Evolutionary conservation across 2,329 filamentous ascomycete genomes (phyloP).

Genomic region (Diplodia intermedia): DNA sequence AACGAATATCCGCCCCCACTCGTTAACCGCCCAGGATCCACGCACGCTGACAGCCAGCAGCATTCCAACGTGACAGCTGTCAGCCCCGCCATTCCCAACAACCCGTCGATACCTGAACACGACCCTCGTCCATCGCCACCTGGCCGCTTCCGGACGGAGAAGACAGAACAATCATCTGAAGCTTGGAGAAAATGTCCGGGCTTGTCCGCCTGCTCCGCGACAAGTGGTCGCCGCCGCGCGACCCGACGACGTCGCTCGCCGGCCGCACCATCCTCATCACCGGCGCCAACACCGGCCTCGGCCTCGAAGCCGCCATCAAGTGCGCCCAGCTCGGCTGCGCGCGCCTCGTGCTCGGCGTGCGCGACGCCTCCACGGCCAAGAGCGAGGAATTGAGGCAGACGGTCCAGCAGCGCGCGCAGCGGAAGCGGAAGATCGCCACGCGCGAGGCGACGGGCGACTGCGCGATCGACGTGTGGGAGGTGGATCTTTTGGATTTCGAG

Average conservation of each 20-base stretch:
- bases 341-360: constrained; percentile 56
- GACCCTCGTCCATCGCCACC: too few species aligned
- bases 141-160: too few species aligned
- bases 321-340: constrained; percentile 50
- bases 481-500: constrained; percentile 53
- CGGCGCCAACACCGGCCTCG: constrained; percentile 57
- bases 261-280: constrained; percentile 56
- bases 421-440: constrained; percentile 5
- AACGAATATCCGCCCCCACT: too few species aligned
- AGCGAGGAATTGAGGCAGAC: constrained; percentile 48
- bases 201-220: constrained; percentile 26
- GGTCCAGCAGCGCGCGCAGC: constrained; percentile 4
- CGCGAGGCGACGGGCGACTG: constrained; percentile 31
- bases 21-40: too few species aligned
- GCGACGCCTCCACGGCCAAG: constrained; percentile 50
- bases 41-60: too few species aligned
- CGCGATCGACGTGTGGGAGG: constrained; percentile 54
- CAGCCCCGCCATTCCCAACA: too few species aligned
- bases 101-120: too few species aligned
- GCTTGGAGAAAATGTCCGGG: background rate
- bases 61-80: too few species aligned
- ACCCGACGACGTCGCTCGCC: constrained; percentile 39
- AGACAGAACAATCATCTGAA: too few species aligned
- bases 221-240: constrained; percentile 30
- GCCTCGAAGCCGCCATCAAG: constrained; percentile 55